Evolutionary conservation across 306 rosid genomes (phyloP).

Genomic region (Morella rubra): DNA sequence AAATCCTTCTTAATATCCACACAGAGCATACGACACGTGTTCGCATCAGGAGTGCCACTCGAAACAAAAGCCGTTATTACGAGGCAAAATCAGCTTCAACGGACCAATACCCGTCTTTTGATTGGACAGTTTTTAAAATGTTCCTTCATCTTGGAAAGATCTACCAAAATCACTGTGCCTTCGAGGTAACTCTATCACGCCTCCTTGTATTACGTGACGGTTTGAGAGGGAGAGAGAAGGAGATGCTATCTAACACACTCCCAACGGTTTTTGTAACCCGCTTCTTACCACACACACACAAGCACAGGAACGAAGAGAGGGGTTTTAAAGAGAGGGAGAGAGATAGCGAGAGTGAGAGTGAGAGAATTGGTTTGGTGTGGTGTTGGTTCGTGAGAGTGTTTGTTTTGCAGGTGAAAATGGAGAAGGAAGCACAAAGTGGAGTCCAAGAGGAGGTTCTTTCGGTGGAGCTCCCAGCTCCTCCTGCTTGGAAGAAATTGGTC

Average conservation of each 20-base stretch:
- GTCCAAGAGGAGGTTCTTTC: slow-evolving; percentile 57
- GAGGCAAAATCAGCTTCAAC: background rate
- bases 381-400: background rate
- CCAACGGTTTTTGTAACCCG: slow-evolving; percentile 26
- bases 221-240: slow-evolving; percentile 12
- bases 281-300: slow-evolving; percentile 11
- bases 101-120: background rate
- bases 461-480: slow-evolving; percentile 87
- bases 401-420: slow-evolving; percentile 24
- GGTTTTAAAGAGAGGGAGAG: too few species aligned
- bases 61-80: background rate
- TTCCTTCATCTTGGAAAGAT: background rate
- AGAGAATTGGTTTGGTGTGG: background rate
- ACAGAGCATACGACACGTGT: background rate
- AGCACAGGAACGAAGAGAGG: too few species aligned
- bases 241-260: slow-evolving; percentile 4
- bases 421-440: slow-evolving; percentile 39
- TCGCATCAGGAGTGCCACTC: too few species aligned
- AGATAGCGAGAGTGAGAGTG: background rate
- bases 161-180: background rate
- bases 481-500: slow-evolving; percentile 92
- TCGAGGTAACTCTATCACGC: slow-evolving; percentile 19
- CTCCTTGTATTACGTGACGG: slow-evolving; percentile 7
- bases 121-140: background rate
- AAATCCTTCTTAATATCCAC: background rate